Base-by-base conservation (phyloP, 2,329 filamentous ascomycete species). In the Trichoderma sp. region DNA sequence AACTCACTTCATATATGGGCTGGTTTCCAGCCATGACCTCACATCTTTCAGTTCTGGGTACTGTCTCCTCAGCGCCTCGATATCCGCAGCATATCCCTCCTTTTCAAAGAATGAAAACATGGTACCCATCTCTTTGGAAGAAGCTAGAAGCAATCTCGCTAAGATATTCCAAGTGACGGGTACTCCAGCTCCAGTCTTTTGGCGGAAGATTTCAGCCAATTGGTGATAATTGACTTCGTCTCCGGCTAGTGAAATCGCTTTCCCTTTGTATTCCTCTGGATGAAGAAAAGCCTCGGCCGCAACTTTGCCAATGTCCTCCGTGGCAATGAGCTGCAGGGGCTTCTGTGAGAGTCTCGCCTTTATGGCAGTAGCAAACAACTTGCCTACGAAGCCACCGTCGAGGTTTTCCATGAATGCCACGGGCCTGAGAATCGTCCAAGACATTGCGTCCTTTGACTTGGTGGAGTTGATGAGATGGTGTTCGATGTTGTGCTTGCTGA, bases 401-500 rank as follows among this genome's bases (percentile, higher is more conserved):
- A 68, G 26, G 13, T 59, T 68, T 17, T 47, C 53, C 53, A 68
- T 59, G 7, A 47, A 32, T 3, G 65, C 36, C 11, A 61, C n/a
- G 2, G 55, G 66, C 2, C 65, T 23, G 26, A 61, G 26, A 20
- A 61, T 59, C 11, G 32, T 68, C 36, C 36, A 68, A 4, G 65
- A 17, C 66, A 61, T 68, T 32, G 26, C 23, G 23, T 32, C 7
- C 0, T 26, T 34, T 50, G 65, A 30, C 34, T 58, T 59, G 26
- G 36, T 61, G 26, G 55, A 26, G 30, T 68, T 50, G 36, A 61
- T 50, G 36, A 50, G 36, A 17, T 61, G 66, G 36, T 61, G 26
- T 12, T 68, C 26, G 20, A 59, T 68, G 26, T 68, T 68, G 36
- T 68, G 55, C 34, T 68, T 68, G 53, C 55, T 50, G 36, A 68